Base-by-base conservation (phyloP, 1,284 basidiomycete genomes). In the Leccinum pallidistipes region DNA sequence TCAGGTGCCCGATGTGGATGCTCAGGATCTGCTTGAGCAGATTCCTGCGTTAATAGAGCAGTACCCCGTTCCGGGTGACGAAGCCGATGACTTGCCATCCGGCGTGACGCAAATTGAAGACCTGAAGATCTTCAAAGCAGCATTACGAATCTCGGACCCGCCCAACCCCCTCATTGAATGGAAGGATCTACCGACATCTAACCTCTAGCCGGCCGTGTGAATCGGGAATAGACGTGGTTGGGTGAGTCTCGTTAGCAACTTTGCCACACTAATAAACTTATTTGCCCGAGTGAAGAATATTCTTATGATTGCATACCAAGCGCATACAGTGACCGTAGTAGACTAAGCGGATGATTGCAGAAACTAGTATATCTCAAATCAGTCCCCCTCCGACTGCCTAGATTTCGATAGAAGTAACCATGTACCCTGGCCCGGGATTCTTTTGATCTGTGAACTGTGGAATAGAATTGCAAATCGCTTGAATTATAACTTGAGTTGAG, bases 21-120 rank as follows among this genome's bases (percentile, higher is more conserved):
- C 83, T 59, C 76, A 76, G 6, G 77, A 66, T 9, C 71, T 95
- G 54, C 72, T 83, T 36, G 79, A 83, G 65, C 74, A 80, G 64
- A 79, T 85, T 61, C 85, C 88, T 21, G 68, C 75, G 6, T 51
- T 74, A 58, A 62, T 76, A 34, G 43, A 65, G 45, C 68, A 70
- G 56, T 62, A 75, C 58, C 75, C 72, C 9, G 71, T 77, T 5
- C 77, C 79, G 14, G 82, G 78, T 10, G 84, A 86, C 66, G 79
- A 78, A 56, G 78, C 80, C 45, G 81, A 84, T 54, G 75, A 69
- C 31, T 73, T 85, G 32, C 74, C 79, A 57, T 76, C 79, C 3
- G 80, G 81, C 27, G 88, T 85, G 11, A 83, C 85, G 10, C 82
- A 82, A 62, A 86, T 96, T 60, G 74, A 86, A 60, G 89, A 96